Conservation (phyloP, 371 early-diverging fungal species). For the Zychaea mexicana region DNA sequence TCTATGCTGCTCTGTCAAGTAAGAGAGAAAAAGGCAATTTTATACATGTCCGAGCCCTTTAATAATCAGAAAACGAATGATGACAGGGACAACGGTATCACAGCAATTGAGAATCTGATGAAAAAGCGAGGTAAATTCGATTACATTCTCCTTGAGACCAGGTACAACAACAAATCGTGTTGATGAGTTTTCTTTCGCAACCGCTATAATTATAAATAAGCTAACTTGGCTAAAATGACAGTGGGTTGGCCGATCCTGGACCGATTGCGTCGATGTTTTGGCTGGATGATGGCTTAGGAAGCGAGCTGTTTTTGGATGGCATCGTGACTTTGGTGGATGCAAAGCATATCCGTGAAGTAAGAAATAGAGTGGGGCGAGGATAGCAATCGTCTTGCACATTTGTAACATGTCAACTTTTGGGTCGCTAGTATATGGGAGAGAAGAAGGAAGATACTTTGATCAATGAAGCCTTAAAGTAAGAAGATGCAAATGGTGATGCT, state of each 20-base stretch:
- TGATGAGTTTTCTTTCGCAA: too few species aligned
- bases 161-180: constrained; percentile 39
- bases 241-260: constrained; percentile 84
- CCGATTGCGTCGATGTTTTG: constrained; percentile 96
- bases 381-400: neutral
- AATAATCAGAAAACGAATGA: too few species aligned
- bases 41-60: neutral
- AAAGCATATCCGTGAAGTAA: constrained; percentile 71
- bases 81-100: constrained; percentile 85
- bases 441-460: constrained; percentile 55
- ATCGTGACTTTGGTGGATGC: constrained; percentile 94
- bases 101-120: constrained; percentile 94
- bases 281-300: constrained; percentile 92
- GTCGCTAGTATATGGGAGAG: constrained; percentile 57
- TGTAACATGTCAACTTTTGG: neutral
- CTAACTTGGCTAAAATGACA: too few species aligned
- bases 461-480: constrained; percentile 75
- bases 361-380: neutral
- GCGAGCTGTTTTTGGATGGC: constrained; percentile 90
- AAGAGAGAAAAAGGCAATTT: constrained; percentile 9
- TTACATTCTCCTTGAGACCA: constrained; percentile 92
- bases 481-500: neutral
- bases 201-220: neutral
- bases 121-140: constrained; percentile 89
- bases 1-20: constrained; percentile 96